Conservation (phyloP, 345 rosid species). For the Zanthoxylum bungeanum region DNA sequence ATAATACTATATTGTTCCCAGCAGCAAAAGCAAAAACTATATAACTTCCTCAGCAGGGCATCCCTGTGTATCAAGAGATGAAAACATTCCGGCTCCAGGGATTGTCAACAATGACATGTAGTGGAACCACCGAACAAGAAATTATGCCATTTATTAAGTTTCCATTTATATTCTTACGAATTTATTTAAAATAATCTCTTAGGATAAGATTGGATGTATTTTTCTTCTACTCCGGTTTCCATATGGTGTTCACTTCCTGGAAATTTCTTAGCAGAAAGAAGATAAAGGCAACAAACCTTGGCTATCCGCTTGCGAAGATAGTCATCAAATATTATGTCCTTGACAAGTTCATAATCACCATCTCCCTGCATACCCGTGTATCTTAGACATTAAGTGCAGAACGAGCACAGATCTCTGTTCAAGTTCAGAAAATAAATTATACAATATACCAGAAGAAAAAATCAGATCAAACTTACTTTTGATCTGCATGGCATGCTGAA, state of each 20-base stretch:
- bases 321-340: slow-evolving; percentile 76
- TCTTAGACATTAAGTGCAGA: not conserved
- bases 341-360: slow-evolving; percentile 91
- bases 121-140: not conserved
- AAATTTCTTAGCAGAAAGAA: not conserved
- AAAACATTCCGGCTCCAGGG: no score
- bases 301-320: slow-evolving; percentile 73
- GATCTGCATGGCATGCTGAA: slow-evolving; percentile 99
- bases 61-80: not conserved
- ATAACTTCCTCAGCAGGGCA: not conserved
- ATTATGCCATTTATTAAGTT: not conserved
- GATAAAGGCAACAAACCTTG: slow-evolving; percentile 59
- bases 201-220: not conserved
- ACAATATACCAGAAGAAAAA: not conserved
- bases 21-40: not conserved
- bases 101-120: no score
- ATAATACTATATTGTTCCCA: not conserved
- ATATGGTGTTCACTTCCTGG: no score
- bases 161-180: no score
- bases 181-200: not conserved
- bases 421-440: not conserved
- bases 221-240: no score
- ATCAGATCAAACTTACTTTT: slow-evolving; percentile 42
- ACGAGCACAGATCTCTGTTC: not conserved
- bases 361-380: slow-evolving; percentile 57